A percentile compares a stretch with the other conserved stretches of the same genome.
phyloP scores from a whole-genome alignment of 1,284 basidiomycete species.

The Ceratobasidium sp. region DNA sequence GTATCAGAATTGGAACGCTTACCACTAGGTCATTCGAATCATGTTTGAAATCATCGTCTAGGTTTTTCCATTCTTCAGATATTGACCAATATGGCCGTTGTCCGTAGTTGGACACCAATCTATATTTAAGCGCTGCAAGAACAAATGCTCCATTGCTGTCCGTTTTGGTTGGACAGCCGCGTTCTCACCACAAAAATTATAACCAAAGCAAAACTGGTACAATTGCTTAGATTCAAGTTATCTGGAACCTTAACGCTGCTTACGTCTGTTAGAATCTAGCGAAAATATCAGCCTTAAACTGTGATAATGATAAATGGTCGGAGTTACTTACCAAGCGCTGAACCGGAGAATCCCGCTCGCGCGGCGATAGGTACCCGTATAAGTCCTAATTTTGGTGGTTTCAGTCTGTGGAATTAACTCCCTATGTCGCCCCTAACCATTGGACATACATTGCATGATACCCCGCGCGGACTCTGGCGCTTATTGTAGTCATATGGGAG shows the following conservation, averaged over 20 bases:
- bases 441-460: too few relatives aligned
- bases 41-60: background rate
- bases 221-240: background rate
- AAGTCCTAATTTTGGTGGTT: too few relatives aligned
- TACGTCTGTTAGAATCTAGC: conserved; percentile 21
- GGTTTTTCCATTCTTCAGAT: background rate
- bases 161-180: background rate
- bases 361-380: too few relatives aligned
- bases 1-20: background rate
- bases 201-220: conserved; percentile 4
- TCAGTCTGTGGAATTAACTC: too few relatives aligned
- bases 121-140: background rate
- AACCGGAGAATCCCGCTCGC: too few relatives aligned
- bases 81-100: background rate
- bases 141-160: background rate
- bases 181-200: conserved; percentile 15
- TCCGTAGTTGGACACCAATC: background rate
- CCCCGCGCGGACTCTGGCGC: too few relatives aligned
- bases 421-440: too few relatives aligned
- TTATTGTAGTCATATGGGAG: too few relatives aligned
- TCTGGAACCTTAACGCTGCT: background rate
- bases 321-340: too few relatives aligned
- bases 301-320: too few relatives aligned
- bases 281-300: too few relatives aligned
- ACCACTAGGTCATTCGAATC: background rate